Conservation (phyloP, 192 early-diverging fungal species). For the Linnemannia exigua region DNA sequence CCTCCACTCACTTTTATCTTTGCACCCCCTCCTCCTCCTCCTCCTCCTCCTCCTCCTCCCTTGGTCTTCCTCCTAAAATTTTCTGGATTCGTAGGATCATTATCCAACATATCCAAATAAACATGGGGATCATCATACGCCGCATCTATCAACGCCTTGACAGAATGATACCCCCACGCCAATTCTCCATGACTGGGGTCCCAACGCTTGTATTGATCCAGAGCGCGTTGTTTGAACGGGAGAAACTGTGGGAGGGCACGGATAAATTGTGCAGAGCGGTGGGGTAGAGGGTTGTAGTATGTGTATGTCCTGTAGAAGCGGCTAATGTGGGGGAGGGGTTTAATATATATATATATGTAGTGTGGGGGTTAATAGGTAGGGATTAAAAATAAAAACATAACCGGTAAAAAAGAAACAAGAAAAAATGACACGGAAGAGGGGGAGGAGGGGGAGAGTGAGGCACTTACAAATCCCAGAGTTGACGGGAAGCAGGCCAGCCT, state of each 20-base stretch:
- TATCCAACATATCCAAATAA: constrained; percentile 50
- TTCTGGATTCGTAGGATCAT: constrained; percentile 37
- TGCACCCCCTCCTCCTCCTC: not conserved
- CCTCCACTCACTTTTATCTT: too few species aligned
- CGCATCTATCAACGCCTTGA: constrained; percentile 40
- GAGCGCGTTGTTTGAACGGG: constrained; percentile 24
- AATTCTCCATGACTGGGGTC: constrained; percentile 29
- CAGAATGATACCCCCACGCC: constrained; percentile 54
- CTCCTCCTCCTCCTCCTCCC: not conserved
- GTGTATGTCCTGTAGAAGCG: constrained; percentile 52
- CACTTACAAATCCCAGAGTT: constrained; percentile 53
- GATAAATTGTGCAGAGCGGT: constrained; percentile 40
- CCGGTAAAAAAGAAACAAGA: not conserved
- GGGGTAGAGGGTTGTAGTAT: constrained; percentile 17
- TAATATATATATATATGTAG: not conserved
- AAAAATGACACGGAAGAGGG: not conserved
- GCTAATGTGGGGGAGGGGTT: not conserved
- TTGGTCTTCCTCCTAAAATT: constrained; percentile 9
- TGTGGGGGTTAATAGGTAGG: too few species aligned
- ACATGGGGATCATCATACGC: constrained; percentile 29
- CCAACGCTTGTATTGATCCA: constrained; percentile 50
- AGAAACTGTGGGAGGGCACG: constrained; percentile 26
- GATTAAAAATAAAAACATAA: not conserved
- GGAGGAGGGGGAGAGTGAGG: too few species aligned
- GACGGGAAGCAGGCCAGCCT: constrained; percentile 27